phyloP scores from a whole-genome alignment of 1,139 yeast genomes.

The Eremothecium gossypii region DNA sequence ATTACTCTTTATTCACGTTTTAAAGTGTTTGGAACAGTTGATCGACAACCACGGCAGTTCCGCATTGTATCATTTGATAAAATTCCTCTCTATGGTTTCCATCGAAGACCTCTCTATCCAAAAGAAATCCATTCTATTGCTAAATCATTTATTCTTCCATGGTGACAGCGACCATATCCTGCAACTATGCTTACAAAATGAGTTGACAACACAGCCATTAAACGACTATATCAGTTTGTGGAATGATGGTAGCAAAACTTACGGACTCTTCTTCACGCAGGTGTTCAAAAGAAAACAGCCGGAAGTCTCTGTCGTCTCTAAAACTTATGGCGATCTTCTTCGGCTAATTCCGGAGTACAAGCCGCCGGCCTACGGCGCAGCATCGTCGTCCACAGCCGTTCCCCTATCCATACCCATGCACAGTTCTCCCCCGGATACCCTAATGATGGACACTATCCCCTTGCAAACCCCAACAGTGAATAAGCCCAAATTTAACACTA shows the following conservation, averaged over 20 bases:
- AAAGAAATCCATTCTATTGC: conserved; percentile 25
- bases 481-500: conserved; percentile 7
- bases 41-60: conserved; percentile 32
- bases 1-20: conserved; percentile 17
- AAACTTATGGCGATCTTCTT: conserved; percentile 10
- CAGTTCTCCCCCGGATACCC: background rate
- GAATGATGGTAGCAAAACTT: conserved; percentile 29
- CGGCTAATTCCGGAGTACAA: conserved; percentile 5
- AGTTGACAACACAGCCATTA: conserved; percentile 22
- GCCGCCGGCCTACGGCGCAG: background rate
- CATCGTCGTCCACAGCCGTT: background rate
- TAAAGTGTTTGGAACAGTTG: conserved; percentile 18
- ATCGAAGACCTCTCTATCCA: conserved; percentile 27
- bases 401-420: background rate
- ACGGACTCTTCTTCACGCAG: conserved; percentile 15
- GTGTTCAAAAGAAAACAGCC: conserved; percentile 17
- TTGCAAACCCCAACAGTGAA: conserved; percentile 2
- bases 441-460: conserved; percentile 1
- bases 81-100: conserved; percentile 28
- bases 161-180: conserved; percentile 11
- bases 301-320: conserved; percentile 6
- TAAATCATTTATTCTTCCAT: conserved; percentile 31
- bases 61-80: conserved; percentile 33
- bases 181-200: conserved; percentile 20
- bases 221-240: conserved; percentile 24